Percentiles rank a stretch among this genome's conserved stretches.
phyloP scores from a whole-genome alignment of 306 rosid genomes.

The Vigna reflexopilosa region DNA sequence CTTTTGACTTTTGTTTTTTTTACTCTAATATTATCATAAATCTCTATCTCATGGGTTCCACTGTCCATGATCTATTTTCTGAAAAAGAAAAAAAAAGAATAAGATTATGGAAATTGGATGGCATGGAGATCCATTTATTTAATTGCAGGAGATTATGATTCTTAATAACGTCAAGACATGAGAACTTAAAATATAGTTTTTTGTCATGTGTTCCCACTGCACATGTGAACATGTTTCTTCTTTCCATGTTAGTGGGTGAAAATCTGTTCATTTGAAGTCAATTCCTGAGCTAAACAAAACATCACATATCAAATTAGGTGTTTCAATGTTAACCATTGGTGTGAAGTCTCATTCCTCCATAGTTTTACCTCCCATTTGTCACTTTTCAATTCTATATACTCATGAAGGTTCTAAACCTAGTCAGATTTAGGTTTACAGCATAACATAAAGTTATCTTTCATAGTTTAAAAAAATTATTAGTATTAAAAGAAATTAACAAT shows the following conservation, averaged over 20 bases:
- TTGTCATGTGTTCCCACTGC: slow-evolving; percentile 4
- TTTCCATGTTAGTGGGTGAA: background rate
- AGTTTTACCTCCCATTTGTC: background rate
- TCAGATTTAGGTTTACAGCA: background rate
- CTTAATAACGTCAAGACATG: background rate
- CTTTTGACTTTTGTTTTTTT: too few relatives aligned
- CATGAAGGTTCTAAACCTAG: background rate
- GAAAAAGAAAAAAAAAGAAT: too few relatives aligned
- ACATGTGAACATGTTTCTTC: slow-evolving; percentile 35
- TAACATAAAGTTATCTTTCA: background rate
- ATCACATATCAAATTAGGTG: slow-evolving; percentile 28
- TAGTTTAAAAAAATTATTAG: too few relatives aligned
- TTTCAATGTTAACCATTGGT: slow-evolving; percentile 5
- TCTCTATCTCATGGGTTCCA: too few relatives aligned
- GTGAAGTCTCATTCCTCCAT: background rate
- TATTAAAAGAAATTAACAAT: too few relatives aligned
- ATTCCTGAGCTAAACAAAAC: slow-evolving; percentile 27
- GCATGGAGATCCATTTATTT: background rate
- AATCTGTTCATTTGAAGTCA: background rate
- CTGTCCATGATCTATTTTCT: background rate
- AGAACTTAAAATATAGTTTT: background rate
- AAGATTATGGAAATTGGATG: background rate
- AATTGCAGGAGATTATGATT: background rate
- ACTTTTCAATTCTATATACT: background rate
- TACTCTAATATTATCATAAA: too few relatives aligned